Evolutionary conservation across 345 rosid genomes (phyloP), one percentile per base, ranked within the genome.

Genomic region (Turnera subulata): DNA sequence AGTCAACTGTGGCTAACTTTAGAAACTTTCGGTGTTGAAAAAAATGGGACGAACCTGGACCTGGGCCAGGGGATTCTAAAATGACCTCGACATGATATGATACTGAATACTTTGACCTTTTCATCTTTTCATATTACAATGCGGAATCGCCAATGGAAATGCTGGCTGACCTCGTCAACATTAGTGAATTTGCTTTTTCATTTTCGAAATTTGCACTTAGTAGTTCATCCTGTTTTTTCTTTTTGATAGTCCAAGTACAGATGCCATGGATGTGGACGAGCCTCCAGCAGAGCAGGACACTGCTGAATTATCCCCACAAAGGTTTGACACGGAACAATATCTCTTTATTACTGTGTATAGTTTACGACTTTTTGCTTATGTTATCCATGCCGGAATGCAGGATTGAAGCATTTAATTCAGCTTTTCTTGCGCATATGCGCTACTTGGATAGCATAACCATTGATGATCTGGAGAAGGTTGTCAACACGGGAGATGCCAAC

Each of bases 211-310:
- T 15, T 23, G 32, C 33, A 4, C 17, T 49, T 6, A 3, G 35
- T 48, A 26, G 26, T 46, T 52, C 42, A 23, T 13, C 11, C 37
- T 23, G 56, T 50, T 20, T 19, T n/a, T 26, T 17, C 51, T 24
- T 10, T n/a, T 38, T 18, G 25, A 25, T 24, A 64, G 69, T 25
- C 38, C 55, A 65, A 50, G 45, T 1, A 18, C 66, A 45, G 85
- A 78, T 35, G 77, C 93, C 63, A 93, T 93, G 99, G 97, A 89
- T 19, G 83, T 85, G 44, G 99, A 93, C 50, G 91, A 80, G 26
- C 60, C 75, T 70, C 81, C 91, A 6, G 59, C 71, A 4, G 84
- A 60, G 48, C 81, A 79, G 58, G 66, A 77, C 43, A 70, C 69
- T 58, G 61, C 78, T 6, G 68, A 61, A 21, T 60, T 82, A 47